A percentile compares a stretch with the other conserved stretches of the same genome.
phyloP scores from a whole-genome alignment of 2,329 filamentous ascomycete genomes.

The Clonostachys solani region DNA sequence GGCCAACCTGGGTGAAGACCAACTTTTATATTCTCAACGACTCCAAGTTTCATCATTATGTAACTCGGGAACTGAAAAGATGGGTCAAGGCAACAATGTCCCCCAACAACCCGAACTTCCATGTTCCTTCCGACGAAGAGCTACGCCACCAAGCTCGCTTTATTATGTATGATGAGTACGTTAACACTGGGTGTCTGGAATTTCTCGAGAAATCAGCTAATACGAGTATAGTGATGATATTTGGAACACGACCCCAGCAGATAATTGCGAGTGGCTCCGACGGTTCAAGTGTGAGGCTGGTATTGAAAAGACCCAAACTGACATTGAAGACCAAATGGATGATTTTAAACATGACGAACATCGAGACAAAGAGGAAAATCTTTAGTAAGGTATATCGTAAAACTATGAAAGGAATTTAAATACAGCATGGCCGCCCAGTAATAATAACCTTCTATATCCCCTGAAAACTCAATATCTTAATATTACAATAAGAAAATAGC shows the following conservation, averaged over 20 bases:
- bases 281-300: constrained; percentile 57
- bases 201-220: too few species aligned
- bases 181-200: constrained; percentile 3
- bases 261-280: constrained; percentile 59
- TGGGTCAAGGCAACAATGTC: constrained; percentile 51
- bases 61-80: constrained; percentile 47
- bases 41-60: constrained; percentile 53
- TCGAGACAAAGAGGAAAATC: too few species aligned
- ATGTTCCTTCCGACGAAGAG: constrained; percentile 57
- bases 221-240: constrained; percentile 46
- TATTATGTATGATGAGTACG: constrained; percentile 59
- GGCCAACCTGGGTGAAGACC: too few species aligned
- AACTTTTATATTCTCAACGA: constrained; percentile 40
- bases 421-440: too few species aligned
- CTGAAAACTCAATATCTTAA: too few species aligned
- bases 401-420: too few species aligned
- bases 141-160: constrained; percentile 60
- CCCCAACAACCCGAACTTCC: constrained; percentile 54
- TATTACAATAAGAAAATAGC: too few species aligned
- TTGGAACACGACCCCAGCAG: constrained; percentile 60
- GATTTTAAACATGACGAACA: too few species aligned
- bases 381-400: too few species aligned
- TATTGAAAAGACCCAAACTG: constrained; percentile 27
- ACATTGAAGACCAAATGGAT: too few species aligned
- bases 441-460: too few species aligned